Conservation (phyloP, 2,329 filamentous ascomycete genomes). For the Ophiostoma sp. region DNA sequence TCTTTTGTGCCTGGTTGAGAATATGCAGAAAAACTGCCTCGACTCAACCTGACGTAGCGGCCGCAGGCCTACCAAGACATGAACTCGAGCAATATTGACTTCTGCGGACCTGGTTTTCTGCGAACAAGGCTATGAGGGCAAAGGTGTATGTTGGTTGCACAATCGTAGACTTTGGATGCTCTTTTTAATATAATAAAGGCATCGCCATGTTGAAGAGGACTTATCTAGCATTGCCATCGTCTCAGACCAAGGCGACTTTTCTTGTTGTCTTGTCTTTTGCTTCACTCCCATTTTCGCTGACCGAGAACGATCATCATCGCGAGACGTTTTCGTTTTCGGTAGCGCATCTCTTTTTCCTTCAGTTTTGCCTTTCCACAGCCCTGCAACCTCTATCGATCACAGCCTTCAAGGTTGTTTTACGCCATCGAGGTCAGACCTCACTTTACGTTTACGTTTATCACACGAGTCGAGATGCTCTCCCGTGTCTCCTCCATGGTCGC, state of each 20-base stretch:
- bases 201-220: not conserved
- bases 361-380: not conserved
- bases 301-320: too few species aligned
- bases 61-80: too few species aligned
- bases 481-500: not conserved
- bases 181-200: not conserved
- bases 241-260: not conserved
- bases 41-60: not conserved
- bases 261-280: not conserved
- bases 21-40: not conserved
- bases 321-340: too few species aligned
- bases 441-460: not conserved
- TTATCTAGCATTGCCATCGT: not conserved
- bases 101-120: not conserved
- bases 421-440: not conserved
- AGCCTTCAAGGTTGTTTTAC: not conserved
- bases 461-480: conserved; percentile 6
- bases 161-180: too few species aligned
- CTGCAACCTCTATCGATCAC: not conserved
- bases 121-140: not conserved
- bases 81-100: not conserved
- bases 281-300: too few species aligned
- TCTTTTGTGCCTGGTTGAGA: not conserved
- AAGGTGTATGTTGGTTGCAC: not conserved
- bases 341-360: not conserved